These are phyloP conservation scores for Pestalotiopsis sp. DNA, from an alignment of 2,329 filamentous ascomycete genomes.

Conservation along the genomic window DNA sequence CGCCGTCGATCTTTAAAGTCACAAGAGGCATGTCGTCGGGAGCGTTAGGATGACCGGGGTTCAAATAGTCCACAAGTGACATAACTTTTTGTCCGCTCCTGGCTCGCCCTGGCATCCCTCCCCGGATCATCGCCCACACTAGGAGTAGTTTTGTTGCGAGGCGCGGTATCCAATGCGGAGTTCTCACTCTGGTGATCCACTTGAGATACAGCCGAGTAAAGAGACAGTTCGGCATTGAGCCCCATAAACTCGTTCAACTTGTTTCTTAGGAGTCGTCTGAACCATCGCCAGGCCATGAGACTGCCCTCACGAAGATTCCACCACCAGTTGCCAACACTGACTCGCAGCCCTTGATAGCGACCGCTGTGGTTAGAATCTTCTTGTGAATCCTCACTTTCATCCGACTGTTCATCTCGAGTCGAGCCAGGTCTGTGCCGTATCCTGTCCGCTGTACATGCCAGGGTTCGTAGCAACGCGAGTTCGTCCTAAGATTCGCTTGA, in stretches of 20 bases:
- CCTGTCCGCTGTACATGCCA: not conserved
- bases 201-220: not conserved
- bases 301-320: not conserved
- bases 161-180: not conserved
- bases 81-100: not conserved
- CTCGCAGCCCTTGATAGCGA: not conserved
- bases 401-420: not conserved
- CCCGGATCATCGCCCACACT: not conserved
- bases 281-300: constrained; percentile 2
- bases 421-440: not conserved
- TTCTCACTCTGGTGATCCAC: not conserved
- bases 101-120: not conserved
- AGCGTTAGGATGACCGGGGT: not conserved
- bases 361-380: not conserved
- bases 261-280: not conserved
- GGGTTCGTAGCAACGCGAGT: not conserved
- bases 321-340: not conserved
- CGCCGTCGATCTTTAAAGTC: not conserved
- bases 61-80: not conserved
- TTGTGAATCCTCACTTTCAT: not conserved
- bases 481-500: constrained; percentile 14
- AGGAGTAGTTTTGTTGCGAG: not conserved
- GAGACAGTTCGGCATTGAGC: not conserved
- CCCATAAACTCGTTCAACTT: constrained; percentile 3
- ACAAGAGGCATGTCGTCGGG: not conserved